These are phyloP conservation scores for Carex pumila DNA, from an alignment of 176 grass and related monocot species.

Conservation along the genomic window DNA sequence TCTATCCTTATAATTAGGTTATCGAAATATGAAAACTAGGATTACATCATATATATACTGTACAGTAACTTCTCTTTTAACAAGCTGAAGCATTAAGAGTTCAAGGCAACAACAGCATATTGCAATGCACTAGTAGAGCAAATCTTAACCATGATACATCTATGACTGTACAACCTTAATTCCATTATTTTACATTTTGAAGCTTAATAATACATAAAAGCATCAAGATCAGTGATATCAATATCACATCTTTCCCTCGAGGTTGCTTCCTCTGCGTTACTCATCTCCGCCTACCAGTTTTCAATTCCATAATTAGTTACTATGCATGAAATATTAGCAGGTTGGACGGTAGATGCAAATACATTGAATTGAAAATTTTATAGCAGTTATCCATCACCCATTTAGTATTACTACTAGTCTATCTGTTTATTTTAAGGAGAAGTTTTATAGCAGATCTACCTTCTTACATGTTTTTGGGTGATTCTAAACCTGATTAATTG, in stretches of 20 bases:
- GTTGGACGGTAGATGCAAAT: not conserved
- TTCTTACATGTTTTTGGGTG: not conserved
- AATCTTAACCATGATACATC: not conserved
- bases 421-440: not conserved
- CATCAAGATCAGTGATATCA: constrained; percentile 32
- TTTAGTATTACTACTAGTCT: not conserved
- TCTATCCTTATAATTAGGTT: not conserved
- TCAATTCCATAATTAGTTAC: constrained; percentile 4
- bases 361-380: not conserved
- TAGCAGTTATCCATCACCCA: not conserved
- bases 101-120: not conserved
- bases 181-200: not conserved
- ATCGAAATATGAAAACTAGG: not conserved
- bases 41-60: not conserved
- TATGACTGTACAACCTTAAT: not conserved
- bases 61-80: not conserved
- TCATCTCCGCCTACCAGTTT: constrained; percentile 42
- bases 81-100: not conserved
- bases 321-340: not conserved
- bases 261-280: constrained; percentile 42
- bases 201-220: constrained; percentile 32
- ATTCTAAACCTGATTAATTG: not conserved
- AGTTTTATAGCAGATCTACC: not conserved
- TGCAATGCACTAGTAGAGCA: not conserved
- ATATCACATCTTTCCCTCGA: constrained; percentile 43